Base-by-base conservation (phyloP, 495 filamentous ascomycete genomes). In the Neurospora sp. region DNA sequence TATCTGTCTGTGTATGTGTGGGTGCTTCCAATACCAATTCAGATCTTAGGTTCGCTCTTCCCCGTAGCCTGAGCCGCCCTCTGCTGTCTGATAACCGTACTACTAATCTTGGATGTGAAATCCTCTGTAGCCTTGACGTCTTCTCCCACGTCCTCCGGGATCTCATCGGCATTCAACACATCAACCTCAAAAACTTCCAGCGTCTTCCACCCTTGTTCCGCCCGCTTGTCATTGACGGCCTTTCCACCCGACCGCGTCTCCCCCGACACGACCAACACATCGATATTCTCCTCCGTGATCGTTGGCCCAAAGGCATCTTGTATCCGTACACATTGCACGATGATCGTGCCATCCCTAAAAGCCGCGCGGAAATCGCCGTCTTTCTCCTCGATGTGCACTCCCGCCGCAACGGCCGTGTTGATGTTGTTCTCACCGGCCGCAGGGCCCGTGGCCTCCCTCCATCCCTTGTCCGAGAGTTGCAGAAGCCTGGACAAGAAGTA, bases 251-350 rank as follows among this genome's bases (percentile, higher is more conserved):
- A 85, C 74, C 91, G 88, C 20, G 95, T 98, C 85, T 99, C 96
- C 42, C 86, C 88, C n/a, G 94, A 97, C 16, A 98, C 90, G 3
- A 97, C 90, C 69, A 98, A 85, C 2, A 92, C 94, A 69, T 90
- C 88, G 75, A 98, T 90, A 39, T 85, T 81, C 80, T 92, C 86
- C 35, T 94, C 91, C 1, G 94, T 95, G 78, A 96, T 91, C 1
- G 96, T 98, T 37, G 96, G 96, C 20, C 96, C 96, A 83, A 91
- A 98, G 8, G 92, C 87, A 81, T 99, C 96, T 72, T 90, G 89
- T 71, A 99, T 94, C 81, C 94, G 88, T 62, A 94, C 92, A 77
- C 92, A 91, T 75, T 91, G 90, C 71, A 97, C 81, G 9, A 81
- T 75, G 54, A 89, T 82, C 0, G 80, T 80, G 66, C 79, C 83